Percentiles rank a stretch among this genome's conserved stretches.
Conservation (phyloP, 2,329 filamentous ascomycete genomes). For the Scytalidium lignicola region DNA sequence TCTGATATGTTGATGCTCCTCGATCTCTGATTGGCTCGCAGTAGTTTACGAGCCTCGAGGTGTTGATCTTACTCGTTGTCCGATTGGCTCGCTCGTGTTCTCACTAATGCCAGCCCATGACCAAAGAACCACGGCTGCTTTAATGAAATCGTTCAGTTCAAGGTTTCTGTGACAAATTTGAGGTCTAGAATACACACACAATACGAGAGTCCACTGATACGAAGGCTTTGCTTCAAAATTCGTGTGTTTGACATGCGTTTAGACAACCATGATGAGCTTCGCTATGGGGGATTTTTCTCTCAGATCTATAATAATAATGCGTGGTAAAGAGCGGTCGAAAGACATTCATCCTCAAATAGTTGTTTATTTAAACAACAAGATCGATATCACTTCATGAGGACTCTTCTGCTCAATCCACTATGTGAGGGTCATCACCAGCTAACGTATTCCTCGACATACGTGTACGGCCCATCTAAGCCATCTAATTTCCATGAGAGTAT, state of each 20-base stretch:
- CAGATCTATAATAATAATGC: too few relatives aligned
- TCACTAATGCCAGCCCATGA: not conserved
- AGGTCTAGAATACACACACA: too few relatives aligned
- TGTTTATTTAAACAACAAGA: not conserved
- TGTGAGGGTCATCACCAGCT: not conserved
- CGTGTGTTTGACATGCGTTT: too few relatives aligned
- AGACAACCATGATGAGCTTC: too few relatives aligned
- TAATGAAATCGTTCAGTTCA: not conserved
- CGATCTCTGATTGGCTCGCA: not conserved
- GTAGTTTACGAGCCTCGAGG: not conserved
- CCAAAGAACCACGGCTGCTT: not conserved
- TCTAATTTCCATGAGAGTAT: not conserved
- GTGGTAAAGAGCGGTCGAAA: too few relatives aligned
- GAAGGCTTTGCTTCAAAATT: too few relatives aligned
- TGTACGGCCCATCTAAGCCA: not conserved
- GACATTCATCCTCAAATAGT: too few relatives aligned
- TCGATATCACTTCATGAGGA: not conserved
- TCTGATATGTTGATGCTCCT: not conserved
- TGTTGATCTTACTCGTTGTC: not conserved
- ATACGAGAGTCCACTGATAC: too few relatives aligned
- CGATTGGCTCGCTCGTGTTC: not conserved
- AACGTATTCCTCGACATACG: not conserved
- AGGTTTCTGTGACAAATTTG: too few relatives aligned
- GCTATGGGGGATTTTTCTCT: too few relatives aligned
- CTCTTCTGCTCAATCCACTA: not conserved